A percentile compares a stretch with the other conserved stretches of the same genome.
These are phyloP conservation scores for Phytophthora cactorum DNA, from an alignment of 352 stramenopile genomes.

Conservation along the genomic window DNA sequence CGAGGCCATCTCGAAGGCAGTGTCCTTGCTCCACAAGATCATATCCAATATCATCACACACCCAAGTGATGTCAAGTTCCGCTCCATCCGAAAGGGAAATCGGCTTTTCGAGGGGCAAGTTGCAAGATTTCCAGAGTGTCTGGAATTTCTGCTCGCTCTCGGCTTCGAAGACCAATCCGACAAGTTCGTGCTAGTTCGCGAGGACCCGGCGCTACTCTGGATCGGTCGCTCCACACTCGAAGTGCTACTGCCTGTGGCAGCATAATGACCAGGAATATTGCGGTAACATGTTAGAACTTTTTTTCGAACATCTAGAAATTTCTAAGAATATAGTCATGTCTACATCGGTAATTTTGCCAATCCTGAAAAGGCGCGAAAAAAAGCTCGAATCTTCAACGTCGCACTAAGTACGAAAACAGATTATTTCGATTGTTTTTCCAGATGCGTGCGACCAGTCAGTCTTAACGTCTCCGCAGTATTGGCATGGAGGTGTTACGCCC, in stretches of 20 bases:
- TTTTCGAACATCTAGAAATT: background rate
- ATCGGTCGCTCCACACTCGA: conserved; percentile 70
- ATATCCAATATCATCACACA: conserved; percentile 79
- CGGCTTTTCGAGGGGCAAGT: conserved; percentile 61
- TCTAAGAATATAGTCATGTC: background rate
- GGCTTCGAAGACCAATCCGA: conserved; percentile 75
- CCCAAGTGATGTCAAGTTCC: conserved; percentile 61
- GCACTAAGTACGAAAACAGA: conserved; percentile 15
- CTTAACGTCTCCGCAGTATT: conserved; percentile 9
- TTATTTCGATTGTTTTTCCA: conserved; percentile 18
- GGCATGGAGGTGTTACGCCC: conserved; percentile 30
- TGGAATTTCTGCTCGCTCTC: conserved; percentile 67
- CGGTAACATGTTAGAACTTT: background rate
- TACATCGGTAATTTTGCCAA: background rate
- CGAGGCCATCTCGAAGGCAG: conserved; percentile 44
- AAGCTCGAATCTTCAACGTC: conserved; percentile 14
- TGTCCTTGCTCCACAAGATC: conserved; percentile 67
- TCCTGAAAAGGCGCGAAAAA: conserved; percentile 17
- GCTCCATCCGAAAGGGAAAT: conserved; percentile 73
- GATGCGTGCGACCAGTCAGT: conserved; percentile 17
- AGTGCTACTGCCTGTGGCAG: conserved; percentile 38
- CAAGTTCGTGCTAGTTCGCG: conserved; percentile 53
- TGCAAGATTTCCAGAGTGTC: conserved; percentile 54
- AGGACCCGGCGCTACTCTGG: conserved; percentile 76
- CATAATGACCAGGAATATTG: background rate